Percentiles rank a stretch among this genome's conserved stretches.
Evolutionary conservation across 1,284 basidiomycete genomes (phyloP).

Genomic region (Kwoniella shivajii): DNA sequence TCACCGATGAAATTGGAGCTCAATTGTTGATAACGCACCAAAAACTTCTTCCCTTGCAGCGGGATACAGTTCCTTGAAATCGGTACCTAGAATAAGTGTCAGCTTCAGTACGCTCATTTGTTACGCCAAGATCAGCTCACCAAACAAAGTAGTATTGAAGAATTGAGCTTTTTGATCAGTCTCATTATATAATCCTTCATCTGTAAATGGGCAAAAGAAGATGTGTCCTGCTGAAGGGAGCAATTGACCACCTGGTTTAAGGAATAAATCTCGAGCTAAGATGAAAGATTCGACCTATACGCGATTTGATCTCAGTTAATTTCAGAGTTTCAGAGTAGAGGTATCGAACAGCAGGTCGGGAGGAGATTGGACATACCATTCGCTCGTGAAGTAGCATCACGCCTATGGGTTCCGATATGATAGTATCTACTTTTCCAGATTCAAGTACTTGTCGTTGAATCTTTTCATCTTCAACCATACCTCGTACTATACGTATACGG

Average conservation of each 20-base stretch:
- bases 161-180: conserved; percentile 56
- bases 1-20: neutral
- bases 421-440: conserved; percentile 56
- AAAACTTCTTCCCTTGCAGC: conserved; percentile 50
- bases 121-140: conserved; percentile 13
- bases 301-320: neutral
- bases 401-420: conserved; percentile 59
- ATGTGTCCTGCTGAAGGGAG: conserved; percentile 56
- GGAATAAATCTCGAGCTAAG: conserved; percentile 56
- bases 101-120: neutral
- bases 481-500: conserved; percentile 45
- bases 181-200: conserved; percentile 57
- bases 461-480: conserved; percentile 49
- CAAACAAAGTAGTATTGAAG: conserved; percentile 54
- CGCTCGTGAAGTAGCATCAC: conserved; percentile 59
- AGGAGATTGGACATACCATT: conserved; percentile 50
- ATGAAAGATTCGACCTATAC: conserved; percentile 56
- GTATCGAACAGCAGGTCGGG: neutral
- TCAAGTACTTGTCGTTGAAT: conserved; percentile 44
- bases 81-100: conserved; percentile 38
- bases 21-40: conserved; percentile 24
- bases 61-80: conserved; percentile 48
- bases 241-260: conserved; percentile 56
- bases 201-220: conserved; percentile 57
- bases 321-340: neutral